Base-by-base conservation (phyloP, 2,329 filamentous ascomycete species). In the Claviceps africana region DNA sequence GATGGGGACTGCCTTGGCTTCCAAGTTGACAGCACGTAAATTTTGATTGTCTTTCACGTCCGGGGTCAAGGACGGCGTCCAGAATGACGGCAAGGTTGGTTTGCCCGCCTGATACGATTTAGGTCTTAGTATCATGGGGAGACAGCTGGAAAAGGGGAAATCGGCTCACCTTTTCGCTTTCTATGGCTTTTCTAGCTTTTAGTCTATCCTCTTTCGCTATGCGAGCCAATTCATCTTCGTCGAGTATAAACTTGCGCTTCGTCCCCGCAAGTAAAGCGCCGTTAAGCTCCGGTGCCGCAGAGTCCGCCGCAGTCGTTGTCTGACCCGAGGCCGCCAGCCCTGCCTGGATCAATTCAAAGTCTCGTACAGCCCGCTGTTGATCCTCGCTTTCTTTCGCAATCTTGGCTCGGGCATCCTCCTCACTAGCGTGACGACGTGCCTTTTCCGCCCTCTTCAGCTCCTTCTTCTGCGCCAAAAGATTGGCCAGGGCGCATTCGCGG, bases 381-480 rank as follows among this genome's bases (percentile, higher is more conserved):
- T 82, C 85, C 65, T 93, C 85, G 46, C 81, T 82, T 19, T 89
- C 81, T 47, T 80, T 74, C 9, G 77, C 70, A 5, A 73, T 73
- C 51, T 74, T 73, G 3, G 78, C 75, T 55, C 86, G 83, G 4
- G 75, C 73, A 7, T 75, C 72, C 28, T 89, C 85, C 51, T 77
- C 74, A 55, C 76, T 72, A 30, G 80, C 77, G 31, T 76, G 71
- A 57, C 83, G 81, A 21, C 78, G 74, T 22, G 78, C 75, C 59
- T 80, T 85, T 55, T 88, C 86, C 2, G 86, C 64, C 0, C 93
- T 80, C 65, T 89, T 93, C 57, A 95, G 90, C 64, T 97, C 93
- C 70, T 90, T 86, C 59, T 88, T 84, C 68, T 98, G 91, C 1
- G 88, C 79, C 1, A 97, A 75, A n/a, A 98, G 82, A 61, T 97